These are phyloP conservation scores for Mangifera indica DNA, from an alignment of 345 rosid genomes.

Conservation along the genomic window DNA sequence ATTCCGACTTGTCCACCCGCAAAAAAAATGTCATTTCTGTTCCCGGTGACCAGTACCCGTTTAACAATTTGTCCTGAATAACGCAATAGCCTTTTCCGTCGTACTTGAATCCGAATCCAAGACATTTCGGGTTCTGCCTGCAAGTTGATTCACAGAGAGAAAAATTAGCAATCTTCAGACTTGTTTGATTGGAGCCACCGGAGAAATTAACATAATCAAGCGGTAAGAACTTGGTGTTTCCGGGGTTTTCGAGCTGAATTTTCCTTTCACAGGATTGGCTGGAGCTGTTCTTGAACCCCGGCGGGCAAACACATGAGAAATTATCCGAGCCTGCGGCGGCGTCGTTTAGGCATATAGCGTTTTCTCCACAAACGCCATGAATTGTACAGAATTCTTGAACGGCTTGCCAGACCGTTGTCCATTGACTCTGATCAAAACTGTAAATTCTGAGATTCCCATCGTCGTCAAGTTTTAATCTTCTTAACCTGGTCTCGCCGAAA, in stretches of 20 bases:
- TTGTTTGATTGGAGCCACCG: slow-evolving; percentile 34
- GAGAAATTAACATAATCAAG: slow-evolving; percentile 65
- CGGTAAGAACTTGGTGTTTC: slow-evolving; percentile 42
- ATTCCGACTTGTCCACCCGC: slow-evolving; percentile 43
- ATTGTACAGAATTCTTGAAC: slow-evolving; percentile 45
- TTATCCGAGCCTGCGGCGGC: slow-evolving; percentile 33
- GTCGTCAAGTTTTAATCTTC: slow-evolving; percentile 45
- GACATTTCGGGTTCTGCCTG: slow-evolving; percentile 24
- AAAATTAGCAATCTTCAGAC: slow-evolving; percentile 27
- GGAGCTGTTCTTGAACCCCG: slow-evolving; percentile 37
- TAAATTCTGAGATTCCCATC: slow-evolving; percentile 54
- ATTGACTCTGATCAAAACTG: slow-evolving; percentile 28
- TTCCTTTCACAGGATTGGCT: slow-evolving; percentile 35
- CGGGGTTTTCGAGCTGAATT: slow-evolving; percentile 7
- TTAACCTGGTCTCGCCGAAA: slow-evolving; percentile 18
- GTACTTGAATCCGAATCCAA: slow-evolving; percentile 53
- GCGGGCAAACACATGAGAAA: slow-evolving; percentile 49
- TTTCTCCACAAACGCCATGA: slow-evolving; percentile 50
- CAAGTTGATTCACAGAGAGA: slow-evolving; percentile 41
- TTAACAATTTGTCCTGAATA: slow-evolving; percentile 37
- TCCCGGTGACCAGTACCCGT: slow-evolving; percentile 68
- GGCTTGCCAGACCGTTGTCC: slow-evolving; percentile 56
- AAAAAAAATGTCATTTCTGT: slow-evolving; percentile 43
- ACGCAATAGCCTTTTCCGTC: slow-evolving; percentile 54
- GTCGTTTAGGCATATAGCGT: slow-evolving; percentile 50